Conservation (phyloP, 2,329 filamentous ascomycete species). For the Periconia sp. region DNA sequence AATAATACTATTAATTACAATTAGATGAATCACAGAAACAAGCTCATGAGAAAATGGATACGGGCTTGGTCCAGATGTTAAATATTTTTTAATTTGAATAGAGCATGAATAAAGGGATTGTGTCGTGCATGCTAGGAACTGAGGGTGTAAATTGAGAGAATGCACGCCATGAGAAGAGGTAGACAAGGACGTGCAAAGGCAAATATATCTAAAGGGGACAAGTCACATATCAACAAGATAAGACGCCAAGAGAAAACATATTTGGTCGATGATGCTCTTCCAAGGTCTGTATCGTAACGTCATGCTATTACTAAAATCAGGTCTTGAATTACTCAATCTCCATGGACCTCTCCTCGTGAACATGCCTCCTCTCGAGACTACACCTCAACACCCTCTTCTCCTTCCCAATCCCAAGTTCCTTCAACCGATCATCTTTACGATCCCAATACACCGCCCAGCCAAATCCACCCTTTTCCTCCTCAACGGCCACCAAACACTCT, state of each 20-base stretch:
- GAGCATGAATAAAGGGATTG: no score
- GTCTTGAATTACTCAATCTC: slow-evolving; percentile 18
- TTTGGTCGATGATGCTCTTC: no score
- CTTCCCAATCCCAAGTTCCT: slow-evolving; percentile 43
- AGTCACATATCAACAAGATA: no score
- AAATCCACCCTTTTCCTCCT: slow-evolving; percentile 54
- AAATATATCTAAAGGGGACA: no score
- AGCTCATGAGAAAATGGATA: neutral
- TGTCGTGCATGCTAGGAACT: no score
- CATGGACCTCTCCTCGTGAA: slow-evolving; percentile 23
- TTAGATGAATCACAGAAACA: slow-evolving; percentile 1
- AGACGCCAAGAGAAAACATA: no score
- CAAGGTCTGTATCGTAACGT: neutral
- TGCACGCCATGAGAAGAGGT: no score
- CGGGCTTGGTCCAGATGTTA: no score
- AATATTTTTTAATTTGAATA: no score
- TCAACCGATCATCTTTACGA: slow-evolving; percentile 53
- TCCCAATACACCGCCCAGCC: slow-evolving; percentile 63
- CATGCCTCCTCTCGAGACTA: slow-evolving; percentile 51
- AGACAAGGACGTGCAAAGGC: no score
- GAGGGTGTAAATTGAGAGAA: no score
- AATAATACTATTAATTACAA: no score
- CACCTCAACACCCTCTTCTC: slow-evolving; percentile 52
- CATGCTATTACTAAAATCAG: neutral
- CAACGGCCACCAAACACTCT: slow-evolving; percentile 63